These are phyloP conservation scores for Termitomyces bulborhizus DNA, from an alignment of 768 basidiomycete genomes.

Conservation along the genomic window DNA sequence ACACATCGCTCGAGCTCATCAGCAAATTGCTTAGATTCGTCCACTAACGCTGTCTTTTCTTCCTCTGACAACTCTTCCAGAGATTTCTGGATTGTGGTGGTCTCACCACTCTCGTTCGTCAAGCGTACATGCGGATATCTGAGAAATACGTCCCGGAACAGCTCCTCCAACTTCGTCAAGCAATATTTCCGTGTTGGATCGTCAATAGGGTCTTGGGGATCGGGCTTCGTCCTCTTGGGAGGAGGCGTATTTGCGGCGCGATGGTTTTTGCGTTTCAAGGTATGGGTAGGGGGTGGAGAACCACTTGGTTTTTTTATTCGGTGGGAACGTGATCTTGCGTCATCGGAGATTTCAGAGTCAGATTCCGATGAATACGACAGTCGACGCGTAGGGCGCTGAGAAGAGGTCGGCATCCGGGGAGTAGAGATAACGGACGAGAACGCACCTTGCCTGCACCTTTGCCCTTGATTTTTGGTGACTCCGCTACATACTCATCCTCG, in stretches of 20 bases:
- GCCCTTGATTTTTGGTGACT: slow-evolving; percentile 27
- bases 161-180: slow-evolving; percentile 64
- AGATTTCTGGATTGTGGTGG: slow-evolving; percentile 32
- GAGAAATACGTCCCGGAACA: slow-evolving; percentile 65
- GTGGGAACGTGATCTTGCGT: slow-evolving; percentile 20
- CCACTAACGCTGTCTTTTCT: slow-evolving; percentile 48
- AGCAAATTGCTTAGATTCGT: slow-evolving; percentile 58
- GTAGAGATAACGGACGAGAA: slow-evolving; percentile 17
- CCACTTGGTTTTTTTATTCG: slow-evolving; percentile 22
- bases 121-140: slow-evolving; percentile 54
- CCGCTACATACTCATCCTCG: slow-evolving; percentile 69
- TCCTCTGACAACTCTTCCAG: slow-evolving; percentile 54
- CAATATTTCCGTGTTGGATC: slow-evolving; percentile 80
- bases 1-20: slow-evolving; percentile 69
- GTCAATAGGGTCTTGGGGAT: slow-evolving; percentile 36
- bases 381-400: slow-evolving; percentile 38
- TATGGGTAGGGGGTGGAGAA: slow-evolving; percentile 26
- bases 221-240: slow-evolving; percentile 43
- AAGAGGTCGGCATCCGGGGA: slow-evolving; percentile 4
- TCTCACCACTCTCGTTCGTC: slow-evolving; percentile 21
- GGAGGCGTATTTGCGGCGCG: slow-evolving; percentile 31
- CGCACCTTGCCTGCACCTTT: slow-evolving; percentile 39
- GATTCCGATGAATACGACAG: slow-evolving; percentile 36
- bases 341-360: slow-evolving; percentile 30
- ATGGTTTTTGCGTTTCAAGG: slow-evolving; percentile 51